These are phyloP conservation scores for Cardiospermum halicacabum DNA, from an alignment of 345 rosid species.

Conservation along the genomic window DNA sequence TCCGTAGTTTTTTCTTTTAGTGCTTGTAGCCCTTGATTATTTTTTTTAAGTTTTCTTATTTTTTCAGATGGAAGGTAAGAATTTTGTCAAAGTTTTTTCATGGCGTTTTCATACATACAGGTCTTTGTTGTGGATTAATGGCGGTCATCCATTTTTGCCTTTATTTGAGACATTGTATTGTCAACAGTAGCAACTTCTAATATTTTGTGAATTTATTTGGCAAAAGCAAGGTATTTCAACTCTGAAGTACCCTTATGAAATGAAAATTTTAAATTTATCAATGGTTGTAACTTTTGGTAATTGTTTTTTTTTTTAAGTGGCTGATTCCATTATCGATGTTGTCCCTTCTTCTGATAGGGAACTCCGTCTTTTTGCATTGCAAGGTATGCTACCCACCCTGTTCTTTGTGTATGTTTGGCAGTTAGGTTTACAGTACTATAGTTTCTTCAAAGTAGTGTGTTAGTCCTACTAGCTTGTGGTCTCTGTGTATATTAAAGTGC, in stretches of 20 bases:
- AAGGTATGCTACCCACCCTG: constrained; percentile 40
- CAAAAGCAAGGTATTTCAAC: constrained; percentile 50
- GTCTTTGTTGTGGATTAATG: constrained; percentile 82
- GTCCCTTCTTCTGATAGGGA: constrained; percentile 44
- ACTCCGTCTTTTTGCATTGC: constrained; percentile 63
- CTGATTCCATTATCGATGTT: constrained; percentile 34
- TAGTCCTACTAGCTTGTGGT: neutral
- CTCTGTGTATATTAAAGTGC: neutral
- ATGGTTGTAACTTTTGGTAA: constrained; percentile 6
- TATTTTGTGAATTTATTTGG: constrained; percentile 64
- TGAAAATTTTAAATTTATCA: constrained; percentile 1
- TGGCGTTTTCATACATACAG: constrained; percentile 40
- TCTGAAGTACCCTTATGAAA: neutral
- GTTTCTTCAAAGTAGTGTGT: neutral
- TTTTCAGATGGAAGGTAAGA: constrained; percentile 43
- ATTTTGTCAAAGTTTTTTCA: constrained; percentile 38
- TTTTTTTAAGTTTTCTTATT: constrained; percentile 20
- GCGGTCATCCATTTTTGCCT: constrained; percentile 87
- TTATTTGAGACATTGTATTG: constrained; percentile 44
- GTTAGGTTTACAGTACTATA: neutral
- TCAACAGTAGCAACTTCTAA: constrained; percentile 48
- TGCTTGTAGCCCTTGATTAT: neutral
- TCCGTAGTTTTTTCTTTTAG: neutral
- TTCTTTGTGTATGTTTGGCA: neutral
- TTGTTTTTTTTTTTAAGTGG: constrained; percentile 27